Conservation (phyloP, 257 asterid species). For the Apocynum venetum region DNA sequence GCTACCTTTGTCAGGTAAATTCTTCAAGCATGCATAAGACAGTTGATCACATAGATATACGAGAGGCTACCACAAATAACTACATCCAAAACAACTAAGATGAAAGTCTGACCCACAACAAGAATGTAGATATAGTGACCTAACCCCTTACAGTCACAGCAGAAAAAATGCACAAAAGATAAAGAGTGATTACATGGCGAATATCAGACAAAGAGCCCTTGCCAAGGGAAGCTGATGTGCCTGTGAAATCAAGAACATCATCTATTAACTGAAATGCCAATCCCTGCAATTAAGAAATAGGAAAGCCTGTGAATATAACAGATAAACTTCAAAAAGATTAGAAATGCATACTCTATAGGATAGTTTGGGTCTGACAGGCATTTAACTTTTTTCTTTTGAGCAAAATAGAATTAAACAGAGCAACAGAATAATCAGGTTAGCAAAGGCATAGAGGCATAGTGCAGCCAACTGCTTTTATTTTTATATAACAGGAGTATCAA, state of each 20-base stretch:
- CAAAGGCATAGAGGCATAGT: background rate
- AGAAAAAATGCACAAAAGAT: background rate
- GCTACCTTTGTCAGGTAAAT: background rate
- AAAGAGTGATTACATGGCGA: slow-evolving; percentile 61
- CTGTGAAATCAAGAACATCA: slow-evolving; percentile 92
- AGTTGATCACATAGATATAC: background rate
- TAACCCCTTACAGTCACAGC: background rate
- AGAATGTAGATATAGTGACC: background rate
- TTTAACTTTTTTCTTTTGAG: background rate
- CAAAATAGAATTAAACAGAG: background rate
- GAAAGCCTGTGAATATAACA: slow-evolving; percentile 6
- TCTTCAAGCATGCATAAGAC: background rate
- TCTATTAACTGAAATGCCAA: slow-evolving; percentile 91
- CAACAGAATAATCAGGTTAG: background rate
- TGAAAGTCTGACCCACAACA: background rate
- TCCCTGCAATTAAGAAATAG: slow-evolving; percentile 51
- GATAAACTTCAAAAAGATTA: background rate
- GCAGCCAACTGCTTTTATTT: background rate
- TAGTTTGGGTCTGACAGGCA: background rate
- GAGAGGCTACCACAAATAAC: background rate
- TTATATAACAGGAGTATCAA: background rate
- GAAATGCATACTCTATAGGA: background rate
- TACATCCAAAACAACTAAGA: background rate
- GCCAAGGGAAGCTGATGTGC: slow-evolving; percentile 86
- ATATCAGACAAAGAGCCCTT: slow-evolving; percentile 97